A percentile compares a stretch with the other conserved stretches of the same genome.
Evolutionary conservation across 805 yeast species (phyloP).

Genomic region (Saccharomyces jurei): DNA sequence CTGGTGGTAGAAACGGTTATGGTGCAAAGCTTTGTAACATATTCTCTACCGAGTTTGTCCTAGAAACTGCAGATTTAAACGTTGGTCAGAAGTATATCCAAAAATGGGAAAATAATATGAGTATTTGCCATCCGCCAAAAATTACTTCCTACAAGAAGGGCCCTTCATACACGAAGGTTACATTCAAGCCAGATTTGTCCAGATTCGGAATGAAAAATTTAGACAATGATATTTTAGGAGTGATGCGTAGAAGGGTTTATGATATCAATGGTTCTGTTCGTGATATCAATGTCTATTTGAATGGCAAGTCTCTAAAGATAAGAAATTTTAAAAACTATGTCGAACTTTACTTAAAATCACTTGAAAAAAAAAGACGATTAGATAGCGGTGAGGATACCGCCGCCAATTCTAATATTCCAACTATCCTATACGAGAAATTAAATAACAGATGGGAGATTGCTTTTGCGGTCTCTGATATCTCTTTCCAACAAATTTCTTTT

Average conservation of each 20-base stretch:
- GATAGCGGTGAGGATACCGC: slow-evolving; percentile 33
- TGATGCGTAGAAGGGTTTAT: slow-evolving; percentile 85
- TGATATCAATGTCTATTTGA: slow-evolving; percentile 69
- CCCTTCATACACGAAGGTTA: slow-evolving; percentile 75
- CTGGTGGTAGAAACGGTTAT: slow-evolving; percentile 97
- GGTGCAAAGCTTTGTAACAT: slow-evolving; percentile 97
- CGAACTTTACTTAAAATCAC: slow-evolving; percentile 78
- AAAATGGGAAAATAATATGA: slow-evolving; percentile 85
- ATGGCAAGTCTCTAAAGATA: slow-evolving; percentile 63
- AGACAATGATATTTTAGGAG: slow-evolving; percentile 77
- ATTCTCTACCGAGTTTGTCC: slow-evolving; percentile 75
- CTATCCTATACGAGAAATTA: slow-evolving; percentile 70
- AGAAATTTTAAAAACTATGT: slow-evolving; percentile 78
- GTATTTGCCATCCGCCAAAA: slow-evolving; percentile 62
- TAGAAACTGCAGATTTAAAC: slow-evolving; percentile 80
- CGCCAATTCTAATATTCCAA: slow-evolving; percentile 34
- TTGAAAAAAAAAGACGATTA: slow-evolving; percentile 39
- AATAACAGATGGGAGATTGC: slow-evolving; percentile 95
- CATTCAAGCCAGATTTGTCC: slow-evolving; percentile 79
- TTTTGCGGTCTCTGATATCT: slow-evolving; percentile 84
- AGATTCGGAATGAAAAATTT: slow-evolving; percentile 79
- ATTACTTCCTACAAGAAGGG: slow-evolving; percentile 46
- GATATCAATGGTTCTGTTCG: slow-evolving; percentile 91
- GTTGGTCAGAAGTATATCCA: slow-evolving; percentile 63
- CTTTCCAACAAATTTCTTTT: slow-evolving; percentile 89